Conservation (phyloP, 352 stramenopile genomes). For the Globisporangium cederbergense region DNA sequence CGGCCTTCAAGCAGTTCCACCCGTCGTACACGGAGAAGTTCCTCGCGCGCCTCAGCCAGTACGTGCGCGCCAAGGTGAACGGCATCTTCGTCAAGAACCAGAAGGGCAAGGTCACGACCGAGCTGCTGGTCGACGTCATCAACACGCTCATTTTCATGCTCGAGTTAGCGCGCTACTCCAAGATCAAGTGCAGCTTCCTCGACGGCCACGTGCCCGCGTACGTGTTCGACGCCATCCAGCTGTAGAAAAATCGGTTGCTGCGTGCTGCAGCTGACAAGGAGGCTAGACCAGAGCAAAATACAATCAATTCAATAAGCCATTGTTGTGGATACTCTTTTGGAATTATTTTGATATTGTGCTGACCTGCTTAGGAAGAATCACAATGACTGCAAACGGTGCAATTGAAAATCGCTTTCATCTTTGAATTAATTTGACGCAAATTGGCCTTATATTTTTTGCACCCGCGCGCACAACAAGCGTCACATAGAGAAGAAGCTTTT, state of each 20-base stretch:
- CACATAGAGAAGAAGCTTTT: background rate
- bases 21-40: slow-evolving; percentile 92
- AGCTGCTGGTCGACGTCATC: slow-evolving; percentile 76
- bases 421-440: background rate
- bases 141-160: slow-evolving; percentile 90
- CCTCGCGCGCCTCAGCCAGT: slow-evolving; percentile 91
- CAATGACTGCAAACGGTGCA: background rate
- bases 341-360: background rate
- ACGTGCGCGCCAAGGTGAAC: slow-evolving; percentile 87
- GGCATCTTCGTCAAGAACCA: slow-evolving; percentile 72
- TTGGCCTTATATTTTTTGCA: background rate
- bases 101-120: slow-evolving; percentile 38
- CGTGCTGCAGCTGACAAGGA: background rate
- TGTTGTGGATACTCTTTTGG: background rate
- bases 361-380: background rate
- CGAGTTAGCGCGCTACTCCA: slow-evolving; percentile 79
- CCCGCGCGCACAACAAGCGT: background rate
- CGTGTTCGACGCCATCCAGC: slow-evolving; percentile 86
- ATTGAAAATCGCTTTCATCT: background rate
- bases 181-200: slow-evolving; percentile 80
- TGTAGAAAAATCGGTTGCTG: slow-evolving; percentile 21
- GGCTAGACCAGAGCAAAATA: background rate
- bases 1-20: slow-evolving; percentile 95
- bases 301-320: background rate
- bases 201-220: slow-evolving; percentile 86